Conservation (phyloP, 2,329 filamentous ascomycete species). For the Aspergillus unguis region DNA sequence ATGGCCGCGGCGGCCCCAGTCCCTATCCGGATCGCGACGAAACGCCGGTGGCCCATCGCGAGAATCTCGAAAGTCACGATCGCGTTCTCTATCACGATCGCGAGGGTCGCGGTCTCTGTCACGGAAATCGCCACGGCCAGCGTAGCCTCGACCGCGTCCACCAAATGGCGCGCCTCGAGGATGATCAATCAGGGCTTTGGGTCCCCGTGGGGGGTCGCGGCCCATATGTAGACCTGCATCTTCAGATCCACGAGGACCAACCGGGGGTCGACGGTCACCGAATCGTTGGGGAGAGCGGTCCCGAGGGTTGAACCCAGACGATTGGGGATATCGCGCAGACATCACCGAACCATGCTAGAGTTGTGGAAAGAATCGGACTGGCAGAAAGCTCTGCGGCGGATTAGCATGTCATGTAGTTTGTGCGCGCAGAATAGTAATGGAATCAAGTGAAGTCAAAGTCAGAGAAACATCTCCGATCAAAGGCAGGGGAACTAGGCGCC, state of each 20-base stretch:
- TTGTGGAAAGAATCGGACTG: conserved; percentile 18
- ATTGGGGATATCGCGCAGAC: conserved; percentile 60
- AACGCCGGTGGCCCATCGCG: conserved; percentile 39
- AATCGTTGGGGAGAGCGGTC: conserved; percentile 71
- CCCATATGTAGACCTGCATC: conserved; percentile 56
- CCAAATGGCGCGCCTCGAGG: conserved; percentile 52
- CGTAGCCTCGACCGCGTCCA: conserved; percentile 45
- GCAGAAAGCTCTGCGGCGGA: conserved; percentile 19
- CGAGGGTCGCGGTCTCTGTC: conserved; percentile 63
- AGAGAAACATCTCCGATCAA: background rate
- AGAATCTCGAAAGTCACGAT: conserved; percentile 40
- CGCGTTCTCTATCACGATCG: conserved; percentile 43
- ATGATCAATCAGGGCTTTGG: conserved; percentile 71
- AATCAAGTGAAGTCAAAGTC: background rate
- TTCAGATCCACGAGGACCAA: conserved; percentile 52
- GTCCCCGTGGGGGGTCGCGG: conserved; percentile 75
- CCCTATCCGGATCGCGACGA: conserved; percentile 42
- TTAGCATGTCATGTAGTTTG: conserved; percentile 43
- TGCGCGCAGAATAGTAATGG: background rate
- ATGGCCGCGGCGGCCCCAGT: conserved; percentile 48
- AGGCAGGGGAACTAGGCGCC: conserved; percentile 4
- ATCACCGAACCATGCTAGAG: conserved; percentile 43
- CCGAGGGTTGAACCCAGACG: conserved; percentile 61
- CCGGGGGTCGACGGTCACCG: conserved; percentile 64
- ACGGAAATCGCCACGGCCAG: conserved; percentile 32